Evolutionary conservation across 306 rosid species (phyloP), one percentile per base, ranked within the genome.

Genomic region (Crotalaria pallida): DNA sequence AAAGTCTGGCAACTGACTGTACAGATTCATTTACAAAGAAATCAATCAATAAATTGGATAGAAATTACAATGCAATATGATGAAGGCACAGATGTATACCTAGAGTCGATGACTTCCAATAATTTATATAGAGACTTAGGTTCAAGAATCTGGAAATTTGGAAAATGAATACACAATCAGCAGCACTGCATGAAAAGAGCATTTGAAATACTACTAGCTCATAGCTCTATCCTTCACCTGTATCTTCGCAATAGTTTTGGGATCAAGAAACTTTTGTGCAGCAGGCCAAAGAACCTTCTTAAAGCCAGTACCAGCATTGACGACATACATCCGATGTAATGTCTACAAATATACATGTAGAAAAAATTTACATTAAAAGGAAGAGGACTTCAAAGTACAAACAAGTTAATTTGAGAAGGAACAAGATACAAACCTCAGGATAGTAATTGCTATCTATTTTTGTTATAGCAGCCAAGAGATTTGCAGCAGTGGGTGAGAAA

Each of bases 251-350:
- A 84, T 76, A 11, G 99, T 95, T 82, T 95, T 86, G 47, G 85
- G 51, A 60, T 95, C 99, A 73, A 91, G 89, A 84, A 91, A 86
- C 67, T 84, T 95, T 69, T 87, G 95, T 8, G 96, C 97, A 72
- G 99, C 91, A 60, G 96, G 97, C 99, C 99, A 95, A 67, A 95
- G 92, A 88, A 95, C 82, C 87, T 82, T 94, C 80, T 82, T 95
- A 82, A 95, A 95, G 45, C 92, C 97, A 57, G 96, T 71, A 72
- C 99, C 97, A 82, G 99, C 99, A 83, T 95, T 91, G 75, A 95
- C 90, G 0, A 95, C 76, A 77, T 84, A 95, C 96, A 91, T 91
- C 40, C 89, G 88, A 83, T 95, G 91, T 72, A 95, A 70, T 10
- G 99, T 95, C 99, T 95, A 82, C 13, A 79, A 34, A 79, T 38